Conservation (phyloP, 345 rosid genomes). For the Chamaenerion angustifolium region DNA sequence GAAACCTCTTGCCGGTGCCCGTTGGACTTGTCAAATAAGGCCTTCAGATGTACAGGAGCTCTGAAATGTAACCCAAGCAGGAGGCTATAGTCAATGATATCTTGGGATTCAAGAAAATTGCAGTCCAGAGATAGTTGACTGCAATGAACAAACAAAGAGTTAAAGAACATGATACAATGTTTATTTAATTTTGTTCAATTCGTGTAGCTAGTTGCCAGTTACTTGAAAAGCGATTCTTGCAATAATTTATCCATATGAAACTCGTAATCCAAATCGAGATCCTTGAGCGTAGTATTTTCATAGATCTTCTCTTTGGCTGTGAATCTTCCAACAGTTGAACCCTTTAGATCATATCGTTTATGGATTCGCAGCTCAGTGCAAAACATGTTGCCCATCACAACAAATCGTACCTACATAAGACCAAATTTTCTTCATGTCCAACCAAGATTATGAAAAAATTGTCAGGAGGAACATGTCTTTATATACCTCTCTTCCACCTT, state of each 20-base stretch:
- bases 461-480: neutral
- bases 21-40: slow-evolving; percentile 40
- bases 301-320: slow-evolving; percentile 53
- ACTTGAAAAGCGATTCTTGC: slow-evolving; percentile 69
- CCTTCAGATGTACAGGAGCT: slow-evolving; percentile 64
- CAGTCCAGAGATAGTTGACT: slow-evolving; percentile 68
- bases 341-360: slow-evolving; percentile 84
- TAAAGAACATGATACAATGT: neutral
- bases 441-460: neutral
- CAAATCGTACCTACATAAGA: slow-evolving; percentile 69
- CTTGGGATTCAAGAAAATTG: slow-evolving; percentile 64
- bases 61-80: slow-evolving; percentile 73
- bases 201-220: too few relatives aligned
- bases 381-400: slow-evolving; percentile 99
- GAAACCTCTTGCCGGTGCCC: slow-evolving; percentile 24
- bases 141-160: slow-evolving; percentile 15
- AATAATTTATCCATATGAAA: slow-evolving; percentile 83
- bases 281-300: slow-evolving; percentile 73
- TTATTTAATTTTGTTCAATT: slow-evolving; percentile 4
- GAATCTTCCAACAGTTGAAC: slow-evolving; percentile 71
- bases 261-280: slow-evolving; percentile 66
- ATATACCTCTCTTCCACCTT: slow-evolving; percentile 68
- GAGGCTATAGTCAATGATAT: slow-evolving; percentile 80
- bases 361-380: slow-evolving; percentile 92
- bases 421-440: neutral